phyloP scores from a whole-genome alignment of 371 early-diverging fungal species.

The Saksenaea oblongispora region DNA sequence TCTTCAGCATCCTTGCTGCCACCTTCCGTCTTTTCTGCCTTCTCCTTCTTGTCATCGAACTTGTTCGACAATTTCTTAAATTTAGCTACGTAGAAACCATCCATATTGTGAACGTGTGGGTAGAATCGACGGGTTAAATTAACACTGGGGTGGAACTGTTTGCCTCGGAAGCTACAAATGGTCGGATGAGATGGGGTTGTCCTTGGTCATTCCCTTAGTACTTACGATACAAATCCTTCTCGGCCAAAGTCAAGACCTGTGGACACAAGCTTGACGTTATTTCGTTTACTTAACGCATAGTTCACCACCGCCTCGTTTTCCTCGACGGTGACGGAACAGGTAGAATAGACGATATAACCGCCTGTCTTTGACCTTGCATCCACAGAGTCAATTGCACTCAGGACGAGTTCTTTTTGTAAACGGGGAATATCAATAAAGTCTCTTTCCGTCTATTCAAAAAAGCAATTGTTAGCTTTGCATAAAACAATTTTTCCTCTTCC shows the following conservation, averaged over 20 bases:
- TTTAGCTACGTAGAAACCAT: constrained; percentile 99
- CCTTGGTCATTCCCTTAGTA: background rate
- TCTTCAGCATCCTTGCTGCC: constrained; percentile 13
- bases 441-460: constrained; percentile 60
- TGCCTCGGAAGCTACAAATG: constrained; percentile 77
- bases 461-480: background rate
- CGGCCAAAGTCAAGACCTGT: constrained; percentile 93
- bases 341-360: constrained; percentile 98
- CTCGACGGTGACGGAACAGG: constrained; percentile 98
- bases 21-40: constrained; percentile 16
- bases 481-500: background rate
- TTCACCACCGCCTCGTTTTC: constrained; percentile 99
- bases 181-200: background rate
- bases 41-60: constrained; percentile 46
- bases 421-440: constrained; percentile 91
- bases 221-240: constrained; percentile 79
- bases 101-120: constrained; percentile 99
- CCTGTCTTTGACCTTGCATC: constrained; percentile 92
- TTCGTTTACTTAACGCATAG: constrained; percentile 93
- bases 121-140: constrained; percentile 92
- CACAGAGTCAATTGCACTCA: constrained; percentile 98
- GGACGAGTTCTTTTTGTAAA: constrained; percentile 95
- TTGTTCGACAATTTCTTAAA: constrained; percentile 88
- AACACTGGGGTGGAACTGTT: constrained; percentile 86
- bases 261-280: constrained; percentile 90